Evolutionary conservation across 2,329 filamentous ascomycete genomes (phyloP).

Genomic region (Lasiodiplodia sp.): DNA sequence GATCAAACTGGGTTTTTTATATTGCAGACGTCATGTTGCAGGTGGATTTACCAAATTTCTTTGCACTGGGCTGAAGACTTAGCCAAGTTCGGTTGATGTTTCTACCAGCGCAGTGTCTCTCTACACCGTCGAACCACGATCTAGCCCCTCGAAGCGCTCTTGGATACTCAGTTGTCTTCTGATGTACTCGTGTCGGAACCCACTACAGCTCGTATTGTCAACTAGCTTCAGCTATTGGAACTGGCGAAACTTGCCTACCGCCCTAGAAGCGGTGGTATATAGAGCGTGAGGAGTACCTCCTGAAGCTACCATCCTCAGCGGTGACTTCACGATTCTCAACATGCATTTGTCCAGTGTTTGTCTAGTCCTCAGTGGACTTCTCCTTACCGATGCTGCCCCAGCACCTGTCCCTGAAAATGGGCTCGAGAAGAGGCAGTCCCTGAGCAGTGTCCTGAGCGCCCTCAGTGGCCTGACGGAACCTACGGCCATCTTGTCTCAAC

Average conservation of each 20-base stretch:
- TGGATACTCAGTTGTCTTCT: not conserved
- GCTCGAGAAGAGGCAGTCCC: constrained; percentile 2
- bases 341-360: not conserved
- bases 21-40: not conserved
- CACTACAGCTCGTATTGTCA: not conserved
- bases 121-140: not conserved
- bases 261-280: not conserved
- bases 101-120: not conserved
- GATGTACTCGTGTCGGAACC: not conserved
- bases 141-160: not conserved
- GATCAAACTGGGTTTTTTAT: not conserved
- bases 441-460: not conserved
- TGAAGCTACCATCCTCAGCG: not conserved
- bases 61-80: not conserved
- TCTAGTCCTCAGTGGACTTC: not conserved
- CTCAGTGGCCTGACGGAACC: constrained; percentile 1
- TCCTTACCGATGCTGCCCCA: not conserved
- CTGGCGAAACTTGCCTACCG: not conserved
- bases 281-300: not conserved
- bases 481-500: constrained; percentile 29
- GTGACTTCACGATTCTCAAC: not conserved
- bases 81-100: not conserved
- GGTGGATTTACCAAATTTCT: not conserved
- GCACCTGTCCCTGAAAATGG: not conserved
- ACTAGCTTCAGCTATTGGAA: not conserved